Conservation (phyloP, 768 basidiomycete genomes). For the Leccinum subgranulosum region DNA sequence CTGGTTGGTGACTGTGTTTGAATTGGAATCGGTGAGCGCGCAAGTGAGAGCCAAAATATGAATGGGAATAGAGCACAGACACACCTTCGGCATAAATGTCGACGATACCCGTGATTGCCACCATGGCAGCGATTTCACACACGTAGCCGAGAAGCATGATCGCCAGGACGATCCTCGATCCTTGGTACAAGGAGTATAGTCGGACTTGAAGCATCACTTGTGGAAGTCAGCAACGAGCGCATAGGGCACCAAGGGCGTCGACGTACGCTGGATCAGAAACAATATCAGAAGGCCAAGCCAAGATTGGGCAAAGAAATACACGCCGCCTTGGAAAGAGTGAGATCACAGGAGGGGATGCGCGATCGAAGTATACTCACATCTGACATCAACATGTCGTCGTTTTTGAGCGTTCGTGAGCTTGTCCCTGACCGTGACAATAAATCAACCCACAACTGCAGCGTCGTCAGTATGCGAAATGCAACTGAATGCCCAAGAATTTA, state of each 20-base stretch:
- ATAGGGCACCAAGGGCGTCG: background rate
- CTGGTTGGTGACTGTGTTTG: background rate
- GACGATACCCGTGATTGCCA: background rate
- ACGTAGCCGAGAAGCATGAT: conserved; percentile 12
- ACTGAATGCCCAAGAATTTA: background rate
- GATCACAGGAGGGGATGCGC: background rate
- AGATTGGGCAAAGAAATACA: conserved; percentile 7
- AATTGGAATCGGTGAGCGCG: background rate
- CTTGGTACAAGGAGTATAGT: conserved; percentile 9
- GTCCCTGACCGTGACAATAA: background rate
- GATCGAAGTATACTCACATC: conserved; percentile 4
- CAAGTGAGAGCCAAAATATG: background rate
- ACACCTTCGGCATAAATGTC: background rate
- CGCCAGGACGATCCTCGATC: conserved; percentile 4
- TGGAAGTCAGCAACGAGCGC: background rate
- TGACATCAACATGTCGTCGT: background rate
- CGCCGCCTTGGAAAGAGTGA: conserved; percentile 2
- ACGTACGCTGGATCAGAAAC: conserved; percentile 9
- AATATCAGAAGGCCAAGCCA: conserved; percentile 3
- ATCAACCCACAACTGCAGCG: conserved; percentile 15
- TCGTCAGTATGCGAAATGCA: background rate
- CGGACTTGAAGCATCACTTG: conserved; percentile 17
- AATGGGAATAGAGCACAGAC: background rate
- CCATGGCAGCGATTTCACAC: conserved; percentile 10
- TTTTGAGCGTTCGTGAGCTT: background rate